Percentiles rank a stretch among this genome's conserved stretches.
These are phyloP conservation scores for Scedosporium boydii DNA, from an alignment of 2,329 filamentous ascomycete species.

Conservation along the genomic window DNA sequence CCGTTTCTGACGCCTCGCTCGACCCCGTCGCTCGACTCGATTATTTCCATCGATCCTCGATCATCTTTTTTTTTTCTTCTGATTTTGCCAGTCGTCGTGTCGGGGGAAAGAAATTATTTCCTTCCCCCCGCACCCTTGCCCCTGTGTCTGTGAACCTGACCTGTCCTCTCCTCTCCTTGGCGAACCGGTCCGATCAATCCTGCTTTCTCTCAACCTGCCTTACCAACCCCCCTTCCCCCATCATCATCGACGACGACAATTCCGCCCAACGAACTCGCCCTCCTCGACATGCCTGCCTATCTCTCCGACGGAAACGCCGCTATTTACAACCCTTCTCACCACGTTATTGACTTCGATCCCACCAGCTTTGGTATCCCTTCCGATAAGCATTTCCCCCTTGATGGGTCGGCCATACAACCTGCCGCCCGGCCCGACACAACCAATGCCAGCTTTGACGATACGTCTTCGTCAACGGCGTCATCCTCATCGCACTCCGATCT, in stretches of 20 bases:
- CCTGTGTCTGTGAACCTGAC: too few species aligned
- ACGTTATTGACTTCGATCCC: conserved; percentile 2
- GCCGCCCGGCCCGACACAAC: conserved; percentile 5
- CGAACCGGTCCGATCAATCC: neutral
- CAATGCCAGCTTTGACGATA: conserved; percentile 8
- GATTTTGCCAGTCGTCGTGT: neutral
- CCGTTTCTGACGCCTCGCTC: neutral
- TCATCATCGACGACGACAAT: neutral
- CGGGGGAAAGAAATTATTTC: neutral
- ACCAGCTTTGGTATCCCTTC: neutral
- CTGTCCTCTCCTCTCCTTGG: neutral
- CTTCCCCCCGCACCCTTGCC: neutral
- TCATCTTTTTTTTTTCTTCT: too few species aligned
- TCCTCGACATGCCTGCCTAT: neutral
- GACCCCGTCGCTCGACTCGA: neutral
- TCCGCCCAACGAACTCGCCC: neutral
- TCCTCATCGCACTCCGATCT: conserved; percentile 3
- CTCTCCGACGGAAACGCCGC: neutral
- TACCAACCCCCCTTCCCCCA: neutral
- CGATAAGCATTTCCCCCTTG: conserved; percentile 5
- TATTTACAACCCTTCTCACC: neutral
- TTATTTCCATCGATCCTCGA: neutral
- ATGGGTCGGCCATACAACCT: neutral
- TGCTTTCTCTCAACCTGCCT: neutral
- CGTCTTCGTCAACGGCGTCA: conserved; percentile 5